A percentile compares a stretch with the other conserved stretches of the same genome.
These are phyloP conservation scores for Macaranga tanarius DNA, from an alignment of 441 rosid genomes.

Conservation along the genomic window DNA sequence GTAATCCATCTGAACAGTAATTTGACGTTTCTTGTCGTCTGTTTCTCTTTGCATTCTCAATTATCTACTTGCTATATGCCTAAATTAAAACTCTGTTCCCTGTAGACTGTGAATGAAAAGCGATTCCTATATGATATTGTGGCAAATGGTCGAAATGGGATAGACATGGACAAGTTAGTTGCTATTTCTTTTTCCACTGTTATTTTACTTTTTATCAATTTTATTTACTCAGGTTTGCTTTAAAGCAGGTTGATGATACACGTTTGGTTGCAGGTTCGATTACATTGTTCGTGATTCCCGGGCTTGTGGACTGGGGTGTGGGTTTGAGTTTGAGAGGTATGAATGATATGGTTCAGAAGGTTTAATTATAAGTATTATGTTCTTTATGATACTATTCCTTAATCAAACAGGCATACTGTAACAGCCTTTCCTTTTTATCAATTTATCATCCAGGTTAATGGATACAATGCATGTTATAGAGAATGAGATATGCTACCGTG, in stretches of 20 bases:
- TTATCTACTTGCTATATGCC: conserved; percentile 5
- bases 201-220: neutral
- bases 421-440: conserved; percentile 1
- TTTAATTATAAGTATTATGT: neutral
- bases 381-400: neutral
- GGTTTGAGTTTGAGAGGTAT: conserved; percentile 62
- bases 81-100: conserved; percentile 13
- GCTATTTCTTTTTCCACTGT: neutral
- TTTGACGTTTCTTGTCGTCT: conserved; percentile 14
- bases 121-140: conserved; percentile 62
- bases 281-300: conserved; percentile 64
- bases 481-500: conserved; percentile 66
- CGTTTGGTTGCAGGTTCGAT: conserved; percentile 51
- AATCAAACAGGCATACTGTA: neutral
- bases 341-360: neutral
- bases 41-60: neutral
- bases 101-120: conserved; percentile 41
- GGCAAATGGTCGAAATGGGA: conserved; percentile 75
- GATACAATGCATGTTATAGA: conserved; percentile 62
- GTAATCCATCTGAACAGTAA: conserved; percentile 33
- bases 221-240: neutral
- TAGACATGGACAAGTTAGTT: conserved; percentile 71
- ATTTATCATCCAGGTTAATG: conserved; percentile 52
- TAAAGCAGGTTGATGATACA: conserved; percentile 11
- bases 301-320: conserved; percentile 66